A percentile compares a stretch with the other conserved stretches of the same genome.
Evolutionary conservation across 2,329 filamentous ascomycete species (phyloP).

Genomic region (Colletotrichum echinochloae): DNA sequence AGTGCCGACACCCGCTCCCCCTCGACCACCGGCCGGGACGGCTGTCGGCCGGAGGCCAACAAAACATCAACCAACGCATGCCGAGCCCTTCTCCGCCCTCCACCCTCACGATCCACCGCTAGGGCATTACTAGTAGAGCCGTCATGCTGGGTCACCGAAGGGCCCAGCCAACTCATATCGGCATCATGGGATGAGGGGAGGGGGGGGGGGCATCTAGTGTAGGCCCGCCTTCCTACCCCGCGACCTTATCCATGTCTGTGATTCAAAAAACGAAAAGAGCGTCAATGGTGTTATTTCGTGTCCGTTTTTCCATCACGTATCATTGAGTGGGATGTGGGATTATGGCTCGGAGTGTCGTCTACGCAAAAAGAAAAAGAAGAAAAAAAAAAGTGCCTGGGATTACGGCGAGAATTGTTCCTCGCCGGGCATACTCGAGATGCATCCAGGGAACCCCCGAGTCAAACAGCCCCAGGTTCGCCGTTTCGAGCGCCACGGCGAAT

Average conservation of each 20-base stretch:
- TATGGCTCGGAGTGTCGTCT: neutral
- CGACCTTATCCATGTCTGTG: conserved; percentile 6
- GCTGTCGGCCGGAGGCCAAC: conserved; percentile 28
- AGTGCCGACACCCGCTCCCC: conserved; percentile 27
- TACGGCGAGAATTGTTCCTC: neutral
- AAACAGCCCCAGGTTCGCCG: conserved; percentile 21
- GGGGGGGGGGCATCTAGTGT: conserved; percentile 19
- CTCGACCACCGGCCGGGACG: conserved; percentile 12
- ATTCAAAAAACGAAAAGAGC: too few species aligned
- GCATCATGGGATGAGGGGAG: conserved; percentile 26
- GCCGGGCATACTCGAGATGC: neutral
- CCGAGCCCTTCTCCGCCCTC: conserved; percentile 11
- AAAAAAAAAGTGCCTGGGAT: conserved; percentile 1
- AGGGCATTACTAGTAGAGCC: conserved; percentile 24
- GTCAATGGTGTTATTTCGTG: neutral
- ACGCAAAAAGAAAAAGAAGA: too few species aligned
- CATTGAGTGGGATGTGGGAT: neutral
- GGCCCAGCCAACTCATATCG: conserved; percentile 10
- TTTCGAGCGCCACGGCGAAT: conserved; percentile 15
- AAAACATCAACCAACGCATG: conserved; percentile 23
- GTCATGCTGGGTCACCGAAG: conserved; percentile 24
- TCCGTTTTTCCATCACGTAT: neutral
- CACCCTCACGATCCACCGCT: conserved; percentile 17
- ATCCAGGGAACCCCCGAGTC: neutral
- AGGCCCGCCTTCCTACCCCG: conserved; percentile 15